Base-by-base conservation (phyloP, 306 rosid species). In the Adenanthera pavonina region DNA sequence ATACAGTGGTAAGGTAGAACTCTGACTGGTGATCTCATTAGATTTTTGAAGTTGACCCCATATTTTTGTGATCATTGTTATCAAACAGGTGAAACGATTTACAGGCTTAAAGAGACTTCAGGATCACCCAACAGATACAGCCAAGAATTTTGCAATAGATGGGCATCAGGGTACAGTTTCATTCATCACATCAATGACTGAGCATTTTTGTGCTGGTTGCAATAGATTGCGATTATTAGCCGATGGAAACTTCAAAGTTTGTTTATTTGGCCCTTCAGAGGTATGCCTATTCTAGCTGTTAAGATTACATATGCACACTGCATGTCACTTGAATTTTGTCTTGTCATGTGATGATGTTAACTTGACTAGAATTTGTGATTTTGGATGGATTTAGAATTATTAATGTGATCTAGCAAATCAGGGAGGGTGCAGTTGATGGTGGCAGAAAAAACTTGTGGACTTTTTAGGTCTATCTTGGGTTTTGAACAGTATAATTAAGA, bases 191-290 rank as follows among this genome's bases (percentile, higher is more conserved):
- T 93, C 97, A 56, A 93, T 95, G 99, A 89, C 99, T 25, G 92
- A 95, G 89, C 99, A 95, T 87, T 95, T 95, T 84, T 95, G 99
- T 87, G 95, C 95, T 70, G 99, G 99, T 82, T 95, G 99, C 91
- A 95, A 90, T 81, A 90, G 99, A 85, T 80, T 95, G 90, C 92
- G 99, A 67, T 85, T 95, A 59, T 87, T 93, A 85, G 99, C 99
- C 8, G 97, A 91, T 85, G 99, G 99, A 75, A 95, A 91, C 90
- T 90, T 95, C 68, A 95, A 93, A 90, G 99, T 95, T 41, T 93
- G 99, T 85, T 88, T 95, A 68, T 95, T 95, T 86, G 99, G 99
- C 59, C 95, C 99, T 82, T 89, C 99, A 35, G 97, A 95, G 97
- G 97, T 95, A 83, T 84, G 65, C 80, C 44, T 80, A 62, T 72